Percentiles rank a stretch among this genome's conserved stretches.
Evolutionary conservation across 2,329 filamentous ascomycete species (phyloP).

Genomic region (Ophiostoma sp.): DNA sequence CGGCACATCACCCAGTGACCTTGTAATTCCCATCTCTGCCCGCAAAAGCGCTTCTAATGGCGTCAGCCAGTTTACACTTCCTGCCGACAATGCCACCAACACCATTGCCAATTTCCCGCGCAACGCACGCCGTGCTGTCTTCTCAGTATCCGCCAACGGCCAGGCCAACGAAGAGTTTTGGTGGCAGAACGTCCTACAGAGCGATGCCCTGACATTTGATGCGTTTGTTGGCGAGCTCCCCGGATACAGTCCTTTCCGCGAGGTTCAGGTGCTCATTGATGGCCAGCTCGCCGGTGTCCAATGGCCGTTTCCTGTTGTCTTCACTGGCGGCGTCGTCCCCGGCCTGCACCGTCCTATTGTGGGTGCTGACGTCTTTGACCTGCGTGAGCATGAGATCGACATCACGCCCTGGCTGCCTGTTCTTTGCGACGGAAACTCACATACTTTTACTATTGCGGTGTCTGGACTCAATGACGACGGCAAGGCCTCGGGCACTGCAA

Average conservation of each 20-base stretch:
- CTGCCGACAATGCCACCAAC: conserved; percentile 55
- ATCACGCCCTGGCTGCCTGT: conserved; percentile 69
- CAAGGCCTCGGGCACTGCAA: conserved; percentile 33
- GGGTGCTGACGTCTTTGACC: conserved; percentile 71
- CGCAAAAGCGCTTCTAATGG: conserved; percentile 43
- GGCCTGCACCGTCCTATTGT: conserved; percentile 73
- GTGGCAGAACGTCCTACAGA: conserved; percentile 71
- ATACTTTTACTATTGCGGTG: conserved; percentile 64
- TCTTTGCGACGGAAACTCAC: conserved; percentile 58
- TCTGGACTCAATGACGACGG: conserved; percentile 57
- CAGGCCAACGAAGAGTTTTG: conserved; percentile 77
- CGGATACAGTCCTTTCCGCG: conserved; percentile 69
- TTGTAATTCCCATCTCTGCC: conserved; percentile 63
- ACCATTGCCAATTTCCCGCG: conserved; percentile 54
- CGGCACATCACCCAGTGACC: conserved; percentile 49
- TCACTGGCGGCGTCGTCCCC: conserved; percentile 74
- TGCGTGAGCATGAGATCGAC: conserved; percentile 76
- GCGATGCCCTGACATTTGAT: conserved; percentile 54
- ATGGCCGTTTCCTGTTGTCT: conserved; percentile 79
- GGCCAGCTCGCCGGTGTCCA: conserved; percentile 65
- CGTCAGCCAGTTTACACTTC: conserved; percentile 64
- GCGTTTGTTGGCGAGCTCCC: conserved; percentile 53
- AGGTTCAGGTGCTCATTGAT: conserved; percentile 72
- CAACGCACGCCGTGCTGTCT: conserved; percentile 63
- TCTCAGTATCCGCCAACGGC: conserved; percentile 71